Percentiles rank a stretch among this genome's conserved stretches.
These are phyloP conservation scores for Ammopiptanthus mongolicus DNA, from an alignment of 306 rosid genomes.

Conservation along the genomic window DNA sequence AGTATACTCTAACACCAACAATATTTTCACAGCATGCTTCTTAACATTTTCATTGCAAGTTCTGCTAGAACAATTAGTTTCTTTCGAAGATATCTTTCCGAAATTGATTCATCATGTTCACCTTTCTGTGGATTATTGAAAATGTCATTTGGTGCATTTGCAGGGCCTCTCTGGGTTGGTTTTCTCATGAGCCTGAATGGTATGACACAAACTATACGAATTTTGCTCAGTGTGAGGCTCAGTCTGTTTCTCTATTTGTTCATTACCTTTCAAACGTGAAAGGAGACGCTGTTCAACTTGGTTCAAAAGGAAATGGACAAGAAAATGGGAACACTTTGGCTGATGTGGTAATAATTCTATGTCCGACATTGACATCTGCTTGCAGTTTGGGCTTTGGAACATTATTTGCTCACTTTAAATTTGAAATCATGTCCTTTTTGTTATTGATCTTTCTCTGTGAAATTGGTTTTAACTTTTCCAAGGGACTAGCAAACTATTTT, in stretches of 20 bases:
- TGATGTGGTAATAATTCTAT: conserved; percentile 59
- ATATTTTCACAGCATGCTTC: conserved; percentile 1
- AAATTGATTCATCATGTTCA: conserved; percentile 3
- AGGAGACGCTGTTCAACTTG: conserved; percentile 53
- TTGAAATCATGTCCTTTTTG: not conserved
- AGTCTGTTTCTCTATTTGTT: conserved; percentile 77
- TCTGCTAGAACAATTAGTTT: conserved; percentile 17
- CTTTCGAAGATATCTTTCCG: not conserved
- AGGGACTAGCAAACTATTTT: conserved; percentile 9
- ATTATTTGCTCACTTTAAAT: conserved; percentile 6
- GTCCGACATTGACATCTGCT: conserved; percentile 12
- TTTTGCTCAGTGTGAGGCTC: conserved; percentile 93
- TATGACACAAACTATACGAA: conserved; percentile 66
- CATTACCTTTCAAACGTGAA: conserved; percentile 73
- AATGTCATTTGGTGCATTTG: conserved; percentile 27
- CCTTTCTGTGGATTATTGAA: conserved; percentile 26
- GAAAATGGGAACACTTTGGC: conserved; percentile 62
- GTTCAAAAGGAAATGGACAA: conserved; percentile 63
- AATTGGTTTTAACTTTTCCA: conserved; percentile 8
- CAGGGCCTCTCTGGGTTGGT: conserved; percentile 96
- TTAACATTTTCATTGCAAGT: conserved; percentile 5
- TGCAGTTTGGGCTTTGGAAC: conserved; percentile 1
- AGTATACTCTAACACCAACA: not conserved
- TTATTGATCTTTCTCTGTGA: not conserved
- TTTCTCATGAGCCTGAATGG: conserved; percentile 85